A percentile compares a stretch with the other conserved stretches of the same genome.
phyloP scores from a whole-genome alignment of 208 protist species.

The Leishmania lainsoni region DNA sequence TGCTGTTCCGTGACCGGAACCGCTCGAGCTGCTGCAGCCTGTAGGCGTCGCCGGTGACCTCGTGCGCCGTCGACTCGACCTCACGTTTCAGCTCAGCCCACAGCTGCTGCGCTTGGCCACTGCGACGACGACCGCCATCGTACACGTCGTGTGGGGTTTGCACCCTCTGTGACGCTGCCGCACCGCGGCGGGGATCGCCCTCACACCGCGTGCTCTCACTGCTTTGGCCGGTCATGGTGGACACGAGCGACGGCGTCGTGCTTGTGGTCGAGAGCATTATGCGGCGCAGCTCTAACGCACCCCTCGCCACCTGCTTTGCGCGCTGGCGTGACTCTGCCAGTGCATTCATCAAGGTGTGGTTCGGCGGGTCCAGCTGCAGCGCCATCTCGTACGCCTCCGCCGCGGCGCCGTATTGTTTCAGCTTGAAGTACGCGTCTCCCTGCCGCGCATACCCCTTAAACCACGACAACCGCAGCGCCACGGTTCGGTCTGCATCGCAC shows the following conservation, averaged over 20 bases:
- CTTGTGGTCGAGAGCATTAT: slow-evolving; percentile 14
- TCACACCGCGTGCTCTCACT: background rate
- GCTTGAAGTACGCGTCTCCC: slow-evolving; percentile 86
- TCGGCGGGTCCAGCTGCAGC: slow-evolving; percentile 80
- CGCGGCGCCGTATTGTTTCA: slow-evolving; percentile 87
- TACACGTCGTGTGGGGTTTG: background rate
- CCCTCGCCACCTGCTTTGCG: slow-evolving; percentile 31
- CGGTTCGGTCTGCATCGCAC: slow-evolving; percentile 86
- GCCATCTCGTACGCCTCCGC: slow-evolving; percentile 89
- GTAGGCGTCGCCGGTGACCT: slow-evolving; percentile 77
- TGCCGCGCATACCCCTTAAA: slow-evolving; percentile 94
- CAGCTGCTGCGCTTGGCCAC: slow-evolving; percentile 42
- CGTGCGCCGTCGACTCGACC: slow-evolving; percentile 56
- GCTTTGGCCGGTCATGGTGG: background rate
- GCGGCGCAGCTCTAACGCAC: slow-evolving; percentile 27
- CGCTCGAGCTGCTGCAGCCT: slow-evolving; percentile 67
- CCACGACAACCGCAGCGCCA: slow-evolving; percentile 90
- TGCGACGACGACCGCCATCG: slow-evolving; percentile 1
- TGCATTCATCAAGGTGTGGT: slow-evolving; percentile 61
- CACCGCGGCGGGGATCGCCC: background rate
- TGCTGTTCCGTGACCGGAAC: slow-evolving; percentile 31
- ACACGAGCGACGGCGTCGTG: slow-evolving; percentile 11
- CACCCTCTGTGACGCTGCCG: background rate
- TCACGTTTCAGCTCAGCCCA: slow-evolving; percentile 68
- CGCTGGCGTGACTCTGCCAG: slow-evolving; percentile 56